These are phyloP conservation scores for Ganoderma meredithae DNA, from an alignment of 1,284 basidiomycete genomes.

Conservation along the genomic window DNA sequence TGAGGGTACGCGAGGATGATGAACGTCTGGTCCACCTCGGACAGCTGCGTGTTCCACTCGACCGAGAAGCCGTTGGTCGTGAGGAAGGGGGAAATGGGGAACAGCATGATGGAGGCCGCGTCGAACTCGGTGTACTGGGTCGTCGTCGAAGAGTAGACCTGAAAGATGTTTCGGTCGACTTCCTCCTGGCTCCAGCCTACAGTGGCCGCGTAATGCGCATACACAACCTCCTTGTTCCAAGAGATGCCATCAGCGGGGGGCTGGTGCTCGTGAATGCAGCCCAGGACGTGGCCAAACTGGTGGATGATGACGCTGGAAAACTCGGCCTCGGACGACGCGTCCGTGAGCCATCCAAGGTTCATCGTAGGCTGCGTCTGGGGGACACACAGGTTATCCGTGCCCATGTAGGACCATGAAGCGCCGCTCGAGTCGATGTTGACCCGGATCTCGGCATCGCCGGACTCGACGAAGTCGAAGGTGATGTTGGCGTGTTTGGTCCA, in stretches of 20 bases:
- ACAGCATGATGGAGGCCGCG: neutral
- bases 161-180: neutral
- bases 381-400: neutral
- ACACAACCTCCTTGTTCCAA: neutral
- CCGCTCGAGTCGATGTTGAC: conserved; percentile 1
- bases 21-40: neutral
- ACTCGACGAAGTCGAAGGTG: conserved; percentile 1
- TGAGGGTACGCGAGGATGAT: neutral
- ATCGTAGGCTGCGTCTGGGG: neutral
- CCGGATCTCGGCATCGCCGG: neutral
- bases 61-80: neutral
- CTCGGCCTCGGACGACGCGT: neutral
- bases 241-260: neutral
- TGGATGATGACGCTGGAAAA: neutral
- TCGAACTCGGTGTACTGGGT: neutral
- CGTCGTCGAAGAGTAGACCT: neutral
- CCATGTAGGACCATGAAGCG: conserved; percentile 2
- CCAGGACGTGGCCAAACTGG: neutral
- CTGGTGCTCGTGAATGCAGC: conserved; percentile 1
- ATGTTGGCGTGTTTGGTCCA: neutral
- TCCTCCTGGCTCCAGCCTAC: neutral
- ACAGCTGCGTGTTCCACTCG: neutral
- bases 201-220: neutral
- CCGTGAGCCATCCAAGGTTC: neutral
- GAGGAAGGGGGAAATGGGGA: neutral